Evolutionary conservation across 192 early-diverging fungal genomes (phyloP).

Genomic region (Coemansia sp.): DNA sequence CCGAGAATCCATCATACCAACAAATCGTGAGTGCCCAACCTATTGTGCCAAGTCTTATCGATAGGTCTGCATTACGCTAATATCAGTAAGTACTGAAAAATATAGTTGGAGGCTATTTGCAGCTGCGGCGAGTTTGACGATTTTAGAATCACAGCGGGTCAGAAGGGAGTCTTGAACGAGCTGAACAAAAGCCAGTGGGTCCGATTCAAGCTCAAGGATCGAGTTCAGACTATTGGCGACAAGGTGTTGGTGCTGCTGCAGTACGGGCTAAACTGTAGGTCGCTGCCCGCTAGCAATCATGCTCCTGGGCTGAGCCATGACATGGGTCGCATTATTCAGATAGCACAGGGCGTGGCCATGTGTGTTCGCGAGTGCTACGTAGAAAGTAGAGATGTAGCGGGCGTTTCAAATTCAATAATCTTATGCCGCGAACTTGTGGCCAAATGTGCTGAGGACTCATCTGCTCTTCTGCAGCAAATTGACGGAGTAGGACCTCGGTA

Average conservation of each 20-base stretch:
- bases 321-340: conserved; percentile 24
- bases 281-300: conserved; percentile 28
- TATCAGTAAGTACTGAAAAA: conserved; percentile 1
- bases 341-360: conserved; percentile 28
- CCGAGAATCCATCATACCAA: conserved; percentile 20
- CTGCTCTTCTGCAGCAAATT: conserved; percentile 62
- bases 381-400: conserved; percentile 6
- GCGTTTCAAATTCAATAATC: conserved; percentile 12
- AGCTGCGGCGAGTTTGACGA: conserved; percentile 26
- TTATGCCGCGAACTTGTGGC: conserved; percentile 51
- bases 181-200: conserved; percentile 34
- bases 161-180: conserved; percentile 44
- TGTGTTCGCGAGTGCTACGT: conserved; percentile 37
- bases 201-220: conserved; percentile 6
- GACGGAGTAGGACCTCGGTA: conserved; percentile 62
- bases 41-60: background rate
- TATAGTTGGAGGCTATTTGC: conserved; percentile 36
- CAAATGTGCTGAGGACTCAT: conserved; percentile 54
- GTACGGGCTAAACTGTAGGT: conserved; percentile 33
- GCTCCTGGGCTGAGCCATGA: conserved; percentile 31
- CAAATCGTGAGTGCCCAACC: conserved; percentile 34
- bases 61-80: background rate
- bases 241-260: conserved; percentile 44
- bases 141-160: conserved; percentile 32
- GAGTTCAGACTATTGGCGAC: conserved; percentile 24